These are phyloP conservation scores for Trapa incisa DNA, from an alignment of 345 rosid genomes.

Conservation along the genomic window DNA sequence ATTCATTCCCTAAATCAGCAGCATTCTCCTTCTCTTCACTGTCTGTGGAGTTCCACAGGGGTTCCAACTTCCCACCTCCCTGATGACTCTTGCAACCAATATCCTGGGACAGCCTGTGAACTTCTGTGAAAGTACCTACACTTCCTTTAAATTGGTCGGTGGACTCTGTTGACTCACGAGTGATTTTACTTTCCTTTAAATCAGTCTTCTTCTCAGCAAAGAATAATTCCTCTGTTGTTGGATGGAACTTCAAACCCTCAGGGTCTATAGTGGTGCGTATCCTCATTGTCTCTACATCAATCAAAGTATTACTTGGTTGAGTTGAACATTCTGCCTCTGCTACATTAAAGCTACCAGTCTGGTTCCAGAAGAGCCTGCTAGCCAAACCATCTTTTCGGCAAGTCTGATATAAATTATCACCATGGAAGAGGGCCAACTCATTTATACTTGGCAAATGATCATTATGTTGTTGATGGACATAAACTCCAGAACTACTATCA, in stretches of 20 bases:
- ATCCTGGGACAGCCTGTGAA: conserved; percentile 36
- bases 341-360: conserved; percentile 9
- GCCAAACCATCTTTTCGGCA: conserved; percentile 11
- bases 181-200: conserved; percentile 25
- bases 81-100: conserved; percentile 17
- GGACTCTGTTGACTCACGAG: conserved; percentile 25
- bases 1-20: conserved; percentile 30
- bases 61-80: conserved; percentile 40
- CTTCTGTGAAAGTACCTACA: conserved; percentile 16
- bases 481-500: conserved; percentile 17
- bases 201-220: conserved; percentile 24
- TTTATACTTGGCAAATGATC: conserved; percentile 17
- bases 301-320: conserved; percentile 16
- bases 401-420: conserved; percentile 11
- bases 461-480: conserved; percentile 28
- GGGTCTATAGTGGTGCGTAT: conserved; percentile 35
- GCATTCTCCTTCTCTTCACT: conserved; percentile 23
- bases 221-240: conserved; percentile 24
- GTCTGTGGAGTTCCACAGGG: conserved; percentile 46
- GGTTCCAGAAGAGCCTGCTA: conserved; percentile 10
- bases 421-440: conserved; percentile 10
- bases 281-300: conserved; percentile 36
- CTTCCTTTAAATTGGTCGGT: conserved; percentile 31
- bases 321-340: conserved; percentile 15
- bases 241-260: conserved; percentile 22